Percentiles rank a stretch among this genome's conserved stretches.
Evolutionary conservation across 2,329 filamentous ascomycete genomes (phyloP).

Genomic region (Beauveria pseudobassiana): DNA sequence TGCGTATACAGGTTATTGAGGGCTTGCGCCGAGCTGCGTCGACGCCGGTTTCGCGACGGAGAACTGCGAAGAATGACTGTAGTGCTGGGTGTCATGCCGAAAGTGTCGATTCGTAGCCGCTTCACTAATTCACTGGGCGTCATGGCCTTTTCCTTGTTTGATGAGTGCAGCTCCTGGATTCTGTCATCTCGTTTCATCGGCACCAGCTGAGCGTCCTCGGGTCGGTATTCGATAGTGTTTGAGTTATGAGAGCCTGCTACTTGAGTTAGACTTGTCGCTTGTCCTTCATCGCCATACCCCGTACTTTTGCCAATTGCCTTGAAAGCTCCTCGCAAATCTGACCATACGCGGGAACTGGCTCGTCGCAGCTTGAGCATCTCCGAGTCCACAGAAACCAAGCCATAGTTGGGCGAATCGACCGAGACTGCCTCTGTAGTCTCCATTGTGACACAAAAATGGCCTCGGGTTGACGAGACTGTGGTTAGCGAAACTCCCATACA

Average conservation of each 20-base stretch:
- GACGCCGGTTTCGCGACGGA: slow-evolving; percentile 13
- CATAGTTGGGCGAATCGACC: not conserved
- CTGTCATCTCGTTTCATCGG: slow-evolving; percentile 7
- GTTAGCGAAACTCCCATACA: not conserved
- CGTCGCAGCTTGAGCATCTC: slow-evolving; percentile 19
- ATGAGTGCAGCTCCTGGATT: not conserved
- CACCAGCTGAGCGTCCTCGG: not conserved
- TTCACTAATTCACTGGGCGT: slow-evolving; percentile 20
- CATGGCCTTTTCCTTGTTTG: slow-evolving; percentile 14
- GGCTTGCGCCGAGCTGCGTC: slow-evolving; percentile 20
- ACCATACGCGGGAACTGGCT: slow-evolving; percentile 26
- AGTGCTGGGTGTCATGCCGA: slow-evolving; percentile 20
- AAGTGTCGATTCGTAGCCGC: slow-evolving; percentile 20
- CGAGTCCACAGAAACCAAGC: not conserved
- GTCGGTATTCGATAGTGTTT: slow-evolving; percentile 12
- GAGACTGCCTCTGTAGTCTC: not conserved
- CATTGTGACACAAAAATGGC: not conserved
- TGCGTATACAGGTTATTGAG: slow-evolving; percentile 12
- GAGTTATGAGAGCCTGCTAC: slow-evolving; percentile 20
- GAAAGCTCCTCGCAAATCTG: slow-evolving; percentile 27
- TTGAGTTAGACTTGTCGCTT: not conserved
- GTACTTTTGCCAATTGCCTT: slow-evolving; percentile 23
- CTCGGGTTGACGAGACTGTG: not conserved
- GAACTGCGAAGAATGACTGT: slow-evolving; percentile 22
- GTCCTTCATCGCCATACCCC: not conserved